These are phyloP conservation scores for Lagenaria siceraria DNA, from an alignment of 306 rosid species.

Conservation along the genomic window DNA sequence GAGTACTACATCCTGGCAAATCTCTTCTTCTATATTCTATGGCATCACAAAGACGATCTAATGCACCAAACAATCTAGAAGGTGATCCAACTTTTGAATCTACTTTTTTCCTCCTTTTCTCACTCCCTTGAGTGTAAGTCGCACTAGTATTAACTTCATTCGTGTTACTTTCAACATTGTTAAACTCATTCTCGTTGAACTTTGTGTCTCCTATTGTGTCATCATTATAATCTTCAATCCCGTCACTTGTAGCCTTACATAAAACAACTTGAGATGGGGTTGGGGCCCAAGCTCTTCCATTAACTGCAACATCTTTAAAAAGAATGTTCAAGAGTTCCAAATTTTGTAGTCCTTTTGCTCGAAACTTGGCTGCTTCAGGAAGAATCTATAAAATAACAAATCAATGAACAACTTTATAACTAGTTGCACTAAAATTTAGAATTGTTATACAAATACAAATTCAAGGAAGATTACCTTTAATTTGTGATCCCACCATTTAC, in stretches of 20 bases:
- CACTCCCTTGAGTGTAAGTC: not conserved
- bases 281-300: not conserved
- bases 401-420: too few relatives aligned
- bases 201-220: not conserved
- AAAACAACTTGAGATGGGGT: not conserved
- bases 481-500: not conserved
- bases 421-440: not conserved
- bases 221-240: not conserved
- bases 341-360: not conserved
- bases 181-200: not conserved
- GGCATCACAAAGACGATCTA: not conserved
- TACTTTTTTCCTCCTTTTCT: not conserved
- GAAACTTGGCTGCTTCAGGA: not conserved
- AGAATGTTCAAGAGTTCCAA: not conserved
- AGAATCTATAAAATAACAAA: not conserved
- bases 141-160: not conserved
- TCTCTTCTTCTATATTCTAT: not conserved
- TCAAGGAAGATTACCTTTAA: not conserved
- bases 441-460: not conserved
- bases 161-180: not conserved
- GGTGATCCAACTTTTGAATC: not conserved
- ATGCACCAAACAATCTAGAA: not conserved
- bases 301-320: not conserved
- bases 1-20: not conserved
- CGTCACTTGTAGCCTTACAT: not conserved